These are phyloP conservation scores for Blastocystis sp. DNA, from an alignment of 352 stramenopile genomes.

Conservation along the genomic window DNA sequence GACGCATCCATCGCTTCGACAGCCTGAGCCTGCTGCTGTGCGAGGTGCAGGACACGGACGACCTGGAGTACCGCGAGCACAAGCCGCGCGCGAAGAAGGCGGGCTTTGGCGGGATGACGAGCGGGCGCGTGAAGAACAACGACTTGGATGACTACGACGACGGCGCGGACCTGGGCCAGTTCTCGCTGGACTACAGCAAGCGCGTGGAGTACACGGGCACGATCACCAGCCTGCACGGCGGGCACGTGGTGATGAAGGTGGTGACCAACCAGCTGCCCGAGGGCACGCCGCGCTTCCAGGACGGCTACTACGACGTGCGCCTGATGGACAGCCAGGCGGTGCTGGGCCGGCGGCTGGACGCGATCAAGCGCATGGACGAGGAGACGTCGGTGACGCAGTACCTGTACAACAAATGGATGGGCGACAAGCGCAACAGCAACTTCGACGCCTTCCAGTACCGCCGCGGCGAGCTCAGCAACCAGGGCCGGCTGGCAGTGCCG, in stretches of 20 bases:
- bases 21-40: too few relatives aligned
- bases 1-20: too few relatives aligned
- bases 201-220: conserved; percentile 36
- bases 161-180: too few relatives aligned
- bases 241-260: background rate
- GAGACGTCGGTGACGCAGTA: conserved; percentile 95
- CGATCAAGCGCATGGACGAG: conserved; percentile 96
- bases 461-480: conserved; percentile 75
- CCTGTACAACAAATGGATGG: conserved; percentile 97
- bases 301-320: conserved; percentile 57
- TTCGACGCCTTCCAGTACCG: conserved; percentile 73
- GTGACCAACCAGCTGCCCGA: background rate
- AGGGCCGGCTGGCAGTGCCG: conserved; percentile 81
- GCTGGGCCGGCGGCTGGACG: conserved; percentile 95
- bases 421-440: conserved; percentile 88
- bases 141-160: too few relatives aligned
- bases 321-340: conserved; percentile 97
- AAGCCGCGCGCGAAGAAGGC: too few relatives aligned
- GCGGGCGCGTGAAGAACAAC: too few relatives aligned
- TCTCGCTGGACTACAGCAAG: too few relatives aligned
- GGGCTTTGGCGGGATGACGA: too few relatives aligned
- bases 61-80: too few relatives aligned
- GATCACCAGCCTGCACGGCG: background rate
- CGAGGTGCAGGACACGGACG: too few relatives aligned
- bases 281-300: background rate